Evolutionary conservation across 1,284 basidiomycete genomes (phyloP).

Genomic region (Bondarzewia mesenterica): DNA sequence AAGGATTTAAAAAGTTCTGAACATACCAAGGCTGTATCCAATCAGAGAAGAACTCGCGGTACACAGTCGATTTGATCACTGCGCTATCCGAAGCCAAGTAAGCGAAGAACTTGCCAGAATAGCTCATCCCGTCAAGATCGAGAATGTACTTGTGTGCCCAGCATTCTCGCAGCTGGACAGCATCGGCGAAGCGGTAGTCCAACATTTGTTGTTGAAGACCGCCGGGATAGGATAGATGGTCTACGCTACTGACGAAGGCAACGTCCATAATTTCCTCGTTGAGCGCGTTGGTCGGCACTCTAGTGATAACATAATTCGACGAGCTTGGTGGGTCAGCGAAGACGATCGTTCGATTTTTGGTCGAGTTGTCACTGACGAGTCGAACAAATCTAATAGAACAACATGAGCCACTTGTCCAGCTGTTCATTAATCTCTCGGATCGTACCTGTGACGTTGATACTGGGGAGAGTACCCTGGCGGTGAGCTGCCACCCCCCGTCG

Average conservation of each 20-base stretch:
- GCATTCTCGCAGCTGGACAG: slow-evolving; percentile 76
- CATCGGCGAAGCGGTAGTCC: slow-evolving; percentile 69
- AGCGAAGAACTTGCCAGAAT: slow-evolving; percentile 83
- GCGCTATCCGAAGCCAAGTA: slow-evolving; percentile 85
- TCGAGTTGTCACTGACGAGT: slow-evolving; percentile 60
- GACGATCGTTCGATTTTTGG: slow-evolving; percentile 60
- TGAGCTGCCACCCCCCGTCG: slow-evolving; percentile 84
- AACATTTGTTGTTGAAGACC: slow-evolving; percentile 66
- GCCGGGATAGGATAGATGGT: slow-evolving; percentile 66
- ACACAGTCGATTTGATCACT: slow-evolving; percentile 83
- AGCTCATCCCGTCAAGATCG: slow-evolving; percentile 93
- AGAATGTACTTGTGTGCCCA: slow-evolving; percentile 92
- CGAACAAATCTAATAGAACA: slow-evolving; percentile 54
- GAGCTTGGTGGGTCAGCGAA: slow-evolving; percentile 67
- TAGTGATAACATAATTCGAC: slow-evolving; percentile 49
- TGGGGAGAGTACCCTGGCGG: slow-evolving; percentile 78
- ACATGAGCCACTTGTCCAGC: neutral
- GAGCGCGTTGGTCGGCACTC: slow-evolving; percentile 53
- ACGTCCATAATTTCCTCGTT: slow-evolving; percentile 85
- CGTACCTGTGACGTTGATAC: slow-evolving; percentile 82
- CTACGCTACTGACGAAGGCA: slow-evolving; percentile 78
- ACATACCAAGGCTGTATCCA: slow-evolving; percentile 79
- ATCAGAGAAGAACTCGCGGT: slow-evolving; percentile 82
- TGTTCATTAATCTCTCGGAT: too few relatives aligned
- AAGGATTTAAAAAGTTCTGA: slow-evolving; percentile 3